These are phyloP conservation scores for Aureobasidium subglaciale DNA, from an alignment of 2,329 filamentous ascomycete genomes.

Conservation along the genomic window DNA sequence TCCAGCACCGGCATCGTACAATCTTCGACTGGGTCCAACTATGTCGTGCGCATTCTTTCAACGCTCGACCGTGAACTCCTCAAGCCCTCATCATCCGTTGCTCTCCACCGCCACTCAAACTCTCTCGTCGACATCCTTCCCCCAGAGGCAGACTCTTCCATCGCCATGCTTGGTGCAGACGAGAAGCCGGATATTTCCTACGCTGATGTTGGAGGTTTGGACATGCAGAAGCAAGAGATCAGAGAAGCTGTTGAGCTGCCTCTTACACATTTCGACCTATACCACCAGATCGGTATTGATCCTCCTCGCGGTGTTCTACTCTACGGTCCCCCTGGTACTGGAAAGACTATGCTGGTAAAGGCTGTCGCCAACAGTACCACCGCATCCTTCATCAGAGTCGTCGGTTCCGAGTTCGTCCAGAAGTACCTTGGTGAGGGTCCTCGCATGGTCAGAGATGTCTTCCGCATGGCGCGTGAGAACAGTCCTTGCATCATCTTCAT, in stretches of 20 bases:
- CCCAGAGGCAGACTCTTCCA: slow-evolving; percentile 97
- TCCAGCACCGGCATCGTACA: slow-evolving; percentile 92
- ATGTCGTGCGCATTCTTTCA: slow-evolving; percentile 95
- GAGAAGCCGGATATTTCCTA: slow-evolving; percentile 99
- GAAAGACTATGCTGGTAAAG: slow-evolving; percentile 97
- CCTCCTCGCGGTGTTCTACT: slow-evolving; percentile 92
- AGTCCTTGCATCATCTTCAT: slow-evolving; percentile 99
- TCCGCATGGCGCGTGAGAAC: slow-evolving; percentile 98
- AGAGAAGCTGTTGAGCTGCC: slow-evolving; percentile 95
- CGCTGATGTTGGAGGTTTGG: slow-evolving; percentile 90
- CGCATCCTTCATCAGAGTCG: slow-evolving; percentile 95
- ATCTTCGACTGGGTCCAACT: slow-evolving; percentile 96
- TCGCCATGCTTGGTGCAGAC: slow-evolving; percentile 92
- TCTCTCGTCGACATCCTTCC: slow-evolving; percentile 96
- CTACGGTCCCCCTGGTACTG: slow-evolving; percentile 91
- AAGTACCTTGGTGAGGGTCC: slow-evolving; percentile 98
- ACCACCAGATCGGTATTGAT: slow-evolving; percentile 99
- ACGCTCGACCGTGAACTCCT: slow-evolving; percentile 97
- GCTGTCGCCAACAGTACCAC: slow-evolving; percentile 97
- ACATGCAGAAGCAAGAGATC: slow-evolving; percentile 99
- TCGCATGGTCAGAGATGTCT: slow-evolving; percentile 97
- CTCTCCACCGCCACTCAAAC: slow-evolving; percentile 96
- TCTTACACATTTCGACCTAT: slow-evolving; percentile 94
- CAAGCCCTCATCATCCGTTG: slow-evolving; percentile 95
- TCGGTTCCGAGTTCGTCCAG: slow-evolving; percentile 96